Base-by-base conservation (phyloP, 352 stramenopile species). In the Stramenopiles sp. region DNA sequence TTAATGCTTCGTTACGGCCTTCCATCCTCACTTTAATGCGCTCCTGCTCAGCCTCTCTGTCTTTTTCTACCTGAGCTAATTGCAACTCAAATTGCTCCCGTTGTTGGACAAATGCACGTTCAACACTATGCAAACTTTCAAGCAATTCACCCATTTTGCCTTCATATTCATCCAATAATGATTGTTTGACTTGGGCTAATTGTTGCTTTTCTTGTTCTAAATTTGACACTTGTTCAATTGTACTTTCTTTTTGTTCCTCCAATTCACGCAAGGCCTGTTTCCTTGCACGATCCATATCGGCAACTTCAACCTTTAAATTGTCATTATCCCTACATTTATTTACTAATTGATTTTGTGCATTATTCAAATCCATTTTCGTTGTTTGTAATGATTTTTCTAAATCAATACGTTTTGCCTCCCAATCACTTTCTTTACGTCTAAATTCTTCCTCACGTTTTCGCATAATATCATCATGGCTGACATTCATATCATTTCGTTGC, bases 81-180 rank as follows among this genome's bases (percentile, higher is more conserved):
- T 92, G 86, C 0, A 90, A 86, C 27, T 92, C 86, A 78, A 89
- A 90, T 73, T 92, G 87, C 7, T 82, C 81, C 80, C 92, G 92
- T 79, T 94, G 89, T 80, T 93, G 88, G 38, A 91, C 86, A 69
- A 92, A 93, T 1, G 88, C 87, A 73, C 88, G 89, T 82, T 93
- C 88, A 6, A 94, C 87, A 0, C 87, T 86, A 74, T 92, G 87
- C 33, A 94, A 81, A 69, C 86, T 90, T 30, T 53, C 7, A 77
- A 92, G 63, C 13, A 92, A 77, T 79, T 94, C 89, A 4, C 87
- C 87, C 87, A 93, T 92, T 79, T 93, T 93, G 7, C 79, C 83
- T 80, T 94, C 89, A 79, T 93, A 92, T 81, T 94, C 88, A 79
- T 92, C 88, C 73, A 93, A 78, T 29, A 94, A 80, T 31, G 86